A percentile compares a stretch with the other conserved stretches of the same genome.
Conservation (phyloP, 345 rosid species). For the Syzygium aromaticum region DNA sequence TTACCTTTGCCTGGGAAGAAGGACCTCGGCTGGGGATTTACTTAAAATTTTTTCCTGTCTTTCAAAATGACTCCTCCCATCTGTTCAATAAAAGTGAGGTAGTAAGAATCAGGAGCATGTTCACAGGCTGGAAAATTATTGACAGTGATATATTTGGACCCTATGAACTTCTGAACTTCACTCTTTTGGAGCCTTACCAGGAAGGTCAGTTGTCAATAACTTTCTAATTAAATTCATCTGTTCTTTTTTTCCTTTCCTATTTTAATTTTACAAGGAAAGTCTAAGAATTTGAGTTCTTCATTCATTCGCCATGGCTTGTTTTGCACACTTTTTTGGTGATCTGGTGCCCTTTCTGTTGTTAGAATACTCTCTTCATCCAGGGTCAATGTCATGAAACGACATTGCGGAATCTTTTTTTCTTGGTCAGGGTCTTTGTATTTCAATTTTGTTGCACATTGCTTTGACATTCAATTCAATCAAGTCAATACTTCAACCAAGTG, state of each 20-base stretch:
- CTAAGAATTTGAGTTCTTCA: background rate
- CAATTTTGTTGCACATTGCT: background rate
- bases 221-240: background rate
- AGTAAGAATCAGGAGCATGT: conserved; percentile 41
- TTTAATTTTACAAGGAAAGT: background rate
- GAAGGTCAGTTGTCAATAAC: conserved; percentile 43
- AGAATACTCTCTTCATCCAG: background rate
- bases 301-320: background rate
- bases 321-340: background rate
- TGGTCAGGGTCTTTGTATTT: background rate
- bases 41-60: conserved; percentile 61
- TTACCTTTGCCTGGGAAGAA: conserved; percentile 36
- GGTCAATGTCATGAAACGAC: background rate
- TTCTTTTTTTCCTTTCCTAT: background rate
- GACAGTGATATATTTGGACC: conserved; percentile 80
- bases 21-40: conserved; percentile 85
- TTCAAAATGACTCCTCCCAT: conserved; percentile 18
- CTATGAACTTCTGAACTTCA: conserved; percentile 72
- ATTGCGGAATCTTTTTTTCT: background rate
- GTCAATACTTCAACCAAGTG: background rate
- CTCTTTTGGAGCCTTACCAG: conserved; percentile 45
- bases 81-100: conserved; percentile 59
- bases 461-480: background rate
- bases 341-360: background rate
- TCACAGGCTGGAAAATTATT: conserved; percentile 68